A percentile compares a stretch with the other conserved stretches of the same genome.
Conservation (phyloP, 345 rosid species). For the Clarkia xantiana region DNA sequence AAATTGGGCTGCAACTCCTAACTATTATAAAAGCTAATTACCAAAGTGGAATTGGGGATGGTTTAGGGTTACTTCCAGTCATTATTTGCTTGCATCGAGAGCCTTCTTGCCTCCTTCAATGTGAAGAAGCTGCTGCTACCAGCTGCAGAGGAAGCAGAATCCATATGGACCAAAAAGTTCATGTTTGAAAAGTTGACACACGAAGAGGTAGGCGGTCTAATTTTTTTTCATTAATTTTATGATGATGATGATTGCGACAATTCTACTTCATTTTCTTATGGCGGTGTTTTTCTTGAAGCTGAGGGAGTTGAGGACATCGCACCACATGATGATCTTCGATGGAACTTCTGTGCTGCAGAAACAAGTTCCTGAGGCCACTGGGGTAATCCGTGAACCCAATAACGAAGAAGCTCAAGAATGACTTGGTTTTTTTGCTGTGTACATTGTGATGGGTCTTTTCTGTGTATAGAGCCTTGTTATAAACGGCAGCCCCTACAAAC, state of each 20-base stretch:
- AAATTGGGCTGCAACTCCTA: too few species aligned
- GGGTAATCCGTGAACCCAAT: too few species aligned
- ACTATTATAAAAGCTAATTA: not conserved
- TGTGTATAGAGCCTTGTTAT: too few species aligned
- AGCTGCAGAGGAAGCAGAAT: conserved; percentile 76
- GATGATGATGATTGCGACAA: not conserved
- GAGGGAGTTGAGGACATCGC: conserved; percentile 32
- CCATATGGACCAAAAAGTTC: conserved; percentile 82
- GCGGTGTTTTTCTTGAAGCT: conserved; percentile 15
- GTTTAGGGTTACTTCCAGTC: conserved; percentile 82
- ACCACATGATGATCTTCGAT: conserved; percentile 62
- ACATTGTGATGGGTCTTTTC: too few species aligned
- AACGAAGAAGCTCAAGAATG: too few species aligned
- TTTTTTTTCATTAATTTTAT: not conserved
- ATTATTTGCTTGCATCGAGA: conserved; percentile 59
- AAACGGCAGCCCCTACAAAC: too few species aligned
- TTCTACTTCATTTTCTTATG: not conserved
- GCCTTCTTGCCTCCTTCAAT: conserved; percentile 47
- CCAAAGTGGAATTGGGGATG: not conserved
- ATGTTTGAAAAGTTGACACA: conserved; percentile 45
- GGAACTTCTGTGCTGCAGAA: conserved; percentile 81
- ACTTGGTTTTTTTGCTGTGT: too few species aligned
- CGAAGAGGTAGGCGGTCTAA: conserved; percentile 58
- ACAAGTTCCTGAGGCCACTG: conserved; percentile 21
- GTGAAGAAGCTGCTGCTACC: conserved; percentile 70